A percentile compares a stretch with the other conserved stretches of the same genome.
These are phyloP conservation scores for Corylus americana DNA, from an alignment of 306 rosid species.

Conservation along the genomic window DNA sequence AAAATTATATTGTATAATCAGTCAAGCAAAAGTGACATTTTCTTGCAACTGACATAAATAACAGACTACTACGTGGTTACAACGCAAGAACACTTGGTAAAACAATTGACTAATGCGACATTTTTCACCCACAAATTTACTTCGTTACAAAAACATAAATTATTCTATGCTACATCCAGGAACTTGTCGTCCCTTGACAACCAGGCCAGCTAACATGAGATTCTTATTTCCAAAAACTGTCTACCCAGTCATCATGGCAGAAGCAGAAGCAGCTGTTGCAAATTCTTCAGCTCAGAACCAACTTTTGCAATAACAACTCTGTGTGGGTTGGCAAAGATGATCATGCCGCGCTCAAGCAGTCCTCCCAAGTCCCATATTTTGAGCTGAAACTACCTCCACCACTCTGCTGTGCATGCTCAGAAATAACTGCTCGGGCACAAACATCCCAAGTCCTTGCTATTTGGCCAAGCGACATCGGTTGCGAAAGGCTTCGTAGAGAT, in stretches of 20 bases:
- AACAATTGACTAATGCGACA: background rate
- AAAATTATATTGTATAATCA: background rate
- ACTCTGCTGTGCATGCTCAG: conserved; percentile 78
- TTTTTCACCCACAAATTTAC: background rate
- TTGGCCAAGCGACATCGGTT: conserved; percentile 80
- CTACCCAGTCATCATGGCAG: background rate
- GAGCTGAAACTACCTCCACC: conserved; percentile 98
- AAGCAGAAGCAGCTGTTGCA: background rate
- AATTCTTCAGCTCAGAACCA: background rate
- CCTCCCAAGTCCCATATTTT: conserved; percentile 82
- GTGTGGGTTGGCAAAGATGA: background rate
- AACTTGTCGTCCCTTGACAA: background rate
- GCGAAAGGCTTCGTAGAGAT: conserved; percentile 67
- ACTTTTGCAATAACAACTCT: background rate
- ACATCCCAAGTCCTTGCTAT: conserved; percentile 85
- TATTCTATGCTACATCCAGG: background rate
- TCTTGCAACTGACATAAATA: background rate
- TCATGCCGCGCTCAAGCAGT: conserved; percentile 61
- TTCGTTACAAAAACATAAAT: background rate
- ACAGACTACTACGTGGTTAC: background rate
- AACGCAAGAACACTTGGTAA: background rate
- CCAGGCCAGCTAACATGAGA: background rate
- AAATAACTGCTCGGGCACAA: conserved; percentile 70
- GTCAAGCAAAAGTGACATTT: background rate
- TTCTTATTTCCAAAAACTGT: background rate